These are phyloP conservation scores for Xylaria telfairii DNA, from an alignment of 495 filamentous ascomycete species.

Conservation along the genomic window DNA sequence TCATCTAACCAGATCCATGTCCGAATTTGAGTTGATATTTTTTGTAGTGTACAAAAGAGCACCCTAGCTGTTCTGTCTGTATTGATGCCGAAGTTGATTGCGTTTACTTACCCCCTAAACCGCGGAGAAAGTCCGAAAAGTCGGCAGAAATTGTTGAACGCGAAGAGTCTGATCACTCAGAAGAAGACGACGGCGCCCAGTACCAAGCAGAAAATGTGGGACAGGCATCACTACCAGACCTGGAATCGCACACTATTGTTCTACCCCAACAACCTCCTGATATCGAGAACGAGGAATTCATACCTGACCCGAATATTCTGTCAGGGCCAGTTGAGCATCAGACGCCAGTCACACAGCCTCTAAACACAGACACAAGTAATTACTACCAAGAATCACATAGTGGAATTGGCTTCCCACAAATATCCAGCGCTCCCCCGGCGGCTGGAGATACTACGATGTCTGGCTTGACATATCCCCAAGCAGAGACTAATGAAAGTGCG, in stretches of 20 bases:
- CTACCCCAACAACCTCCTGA: constrained; percentile 21
- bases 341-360: constrained; percentile 17
- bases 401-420: constrained; percentile 28
- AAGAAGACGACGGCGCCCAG: constrained; percentile 16
- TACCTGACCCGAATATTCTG: constrained; percentile 38
- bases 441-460: constrained; percentile 24
- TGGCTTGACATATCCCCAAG: constrained; percentile 31
- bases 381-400: constrained; percentile 28
- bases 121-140: constrained; percentile 32
- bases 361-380: constrained; percentile 15
- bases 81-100: constrained; percentile 36
- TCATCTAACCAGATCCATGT: not conserved
- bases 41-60: constrained; percentile 48
- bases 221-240: constrained; percentile 1
- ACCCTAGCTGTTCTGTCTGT: constrained; percentile 48
- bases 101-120: constrained; percentile 42
- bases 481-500: constrained; percentile 25
- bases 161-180: constrained; percentile 23
- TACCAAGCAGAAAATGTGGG: not conserved
- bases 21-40: constrained; percentile 1
- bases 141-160: constrained; percentile 27
- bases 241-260: constrained; percentile 1
- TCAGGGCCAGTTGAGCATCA: constrained; percentile 29
- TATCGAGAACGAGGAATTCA: constrained; percentile 39
- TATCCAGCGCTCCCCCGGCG: constrained; percentile 22